Evolutionary conservation across 495 filamentous ascomycete genomes (phyloP), one percentile per base, ranked within the genome.

Genomic region (Trichocladium antarcticum): DNA sequence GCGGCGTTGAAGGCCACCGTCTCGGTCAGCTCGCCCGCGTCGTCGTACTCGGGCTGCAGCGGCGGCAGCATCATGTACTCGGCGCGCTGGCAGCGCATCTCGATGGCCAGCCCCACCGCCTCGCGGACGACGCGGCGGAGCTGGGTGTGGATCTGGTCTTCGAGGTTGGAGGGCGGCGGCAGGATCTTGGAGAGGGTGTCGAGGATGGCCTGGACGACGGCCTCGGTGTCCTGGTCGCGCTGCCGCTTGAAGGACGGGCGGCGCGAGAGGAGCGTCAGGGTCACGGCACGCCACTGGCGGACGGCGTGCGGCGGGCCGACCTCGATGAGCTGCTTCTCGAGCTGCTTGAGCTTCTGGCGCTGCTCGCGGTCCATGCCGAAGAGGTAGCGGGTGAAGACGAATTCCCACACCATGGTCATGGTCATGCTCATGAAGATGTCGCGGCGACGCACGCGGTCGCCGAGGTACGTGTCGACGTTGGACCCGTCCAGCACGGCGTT

Each of bases 371-470:
- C 90, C 87, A 97, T 92, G 53, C 93, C 92, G 60, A 98, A 97
- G 31, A 98, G 79, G 61, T 97, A 98, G 47, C 93, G 82, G 10
- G 89, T 94, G 65, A 98, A 98, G 61, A 98, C 81, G 59, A 85
- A 95, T 62, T 97, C 90, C 87, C 88, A 96, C 31, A 97, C 79
- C 86, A 98, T 94, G 37, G 81, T 89, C 88, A 96, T 97, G 53
- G 88, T 82, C 55, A 97, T 85, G 20, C 86, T 89, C 85, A 95
- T 95, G 70, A 97, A 93, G 29, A 96, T 83, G 68, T 95, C 87
- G 31, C 88, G 80, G 42, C 92, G 80, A 50, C 78, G 78, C 44
- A 92, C 83, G 37, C 93, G 83, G 60, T 97, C 93, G 51, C 74
- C 74, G 11, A 98, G 79, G 61, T 89, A 89, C 42, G 69, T 68